Percentiles rank a stretch among this genome's conserved stretches.
phyloP scores from a whole-genome alignment of 2,329 filamentous ascomycete genomes.

The Botrytis pseudocinerea region DNA sequence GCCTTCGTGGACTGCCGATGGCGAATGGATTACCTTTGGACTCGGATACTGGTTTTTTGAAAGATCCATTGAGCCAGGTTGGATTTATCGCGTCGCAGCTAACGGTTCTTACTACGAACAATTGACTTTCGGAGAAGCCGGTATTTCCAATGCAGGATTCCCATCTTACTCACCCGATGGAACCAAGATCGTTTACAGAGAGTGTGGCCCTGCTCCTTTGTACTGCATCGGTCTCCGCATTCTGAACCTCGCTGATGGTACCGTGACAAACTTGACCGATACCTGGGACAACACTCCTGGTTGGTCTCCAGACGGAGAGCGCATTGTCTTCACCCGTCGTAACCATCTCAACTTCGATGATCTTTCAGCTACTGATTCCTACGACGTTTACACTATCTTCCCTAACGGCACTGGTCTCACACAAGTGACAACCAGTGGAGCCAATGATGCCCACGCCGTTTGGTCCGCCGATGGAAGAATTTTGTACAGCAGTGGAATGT shows the following conservation, averaged over 20 bases:
- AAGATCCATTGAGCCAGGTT: slow-evolving; percentile 35
- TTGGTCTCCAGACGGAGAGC: slow-evolving; percentile 45
- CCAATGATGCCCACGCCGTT: slow-evolving; percentile 49
- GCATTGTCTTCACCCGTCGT: slow-evolving; percentile 43
- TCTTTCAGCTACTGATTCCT: not conserved
- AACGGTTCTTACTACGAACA: slow-evolving; percentile 34
- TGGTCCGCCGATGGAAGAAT: slow-evolving; percentile 48
- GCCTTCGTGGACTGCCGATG: slow-evolving; percentile 44
- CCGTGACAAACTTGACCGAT: slow-evolving; percentile 41
- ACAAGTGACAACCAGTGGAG: slow-evolving; percentile 36
- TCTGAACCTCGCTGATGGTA: slow-evolving; percentile 36
- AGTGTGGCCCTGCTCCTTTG: slow-evolving; percentile 34
- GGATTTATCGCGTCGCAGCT: slow-evolving; percentile 27
- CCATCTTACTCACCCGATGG: slow-evolving; percentile 45
- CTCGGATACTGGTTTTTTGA: slow-evolving; percentile 45
- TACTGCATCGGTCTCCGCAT: slow-evolving; percentile 41
- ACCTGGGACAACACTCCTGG: slow-evolving; percentile 45
- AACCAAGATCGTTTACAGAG: slow-evolving; percentile 43
- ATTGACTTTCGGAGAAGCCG: slow-evolving; percentile 41
- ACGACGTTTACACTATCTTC: not conserved
- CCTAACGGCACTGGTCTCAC: not conserved
- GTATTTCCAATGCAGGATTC: slow-evolving; percentile 43
- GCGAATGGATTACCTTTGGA: slow-evolving; percentile 44
- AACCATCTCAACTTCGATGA: not conserved
- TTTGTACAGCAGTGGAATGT: slow-evolving; percentile 46